Percentiles rank a stretch among this genome's conserved stretches.
These are phyloP conservation scores for Euphrasia arctica DNA, from an alignment of 305 asterid genomes.

Conservation along the genomic window DNA sequence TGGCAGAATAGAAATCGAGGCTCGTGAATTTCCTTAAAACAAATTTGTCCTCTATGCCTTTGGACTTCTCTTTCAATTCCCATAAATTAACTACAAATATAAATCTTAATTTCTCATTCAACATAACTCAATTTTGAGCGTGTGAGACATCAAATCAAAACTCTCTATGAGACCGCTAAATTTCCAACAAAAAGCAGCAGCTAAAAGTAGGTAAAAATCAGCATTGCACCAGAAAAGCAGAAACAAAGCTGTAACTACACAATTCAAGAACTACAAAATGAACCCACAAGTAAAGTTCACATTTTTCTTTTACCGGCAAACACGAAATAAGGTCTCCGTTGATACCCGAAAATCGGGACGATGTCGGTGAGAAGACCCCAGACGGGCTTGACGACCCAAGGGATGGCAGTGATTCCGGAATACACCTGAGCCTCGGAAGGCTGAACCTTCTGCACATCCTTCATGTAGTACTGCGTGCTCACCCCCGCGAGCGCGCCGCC, in stretches of 20 bases:
- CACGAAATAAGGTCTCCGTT: conserved; percentile 80
- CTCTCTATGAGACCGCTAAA: too few species aligned
- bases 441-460: conserved; percentile 94
- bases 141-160: too few species aligned
- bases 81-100: too few species aligned
- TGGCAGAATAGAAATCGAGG: too few species aligned
- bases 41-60: too few species aligned
- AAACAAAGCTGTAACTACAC: conserved; percentile 17
- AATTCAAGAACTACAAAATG: conserved; percentile 3
- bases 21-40: too few species aligned
- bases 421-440: conserved; percentile 97
- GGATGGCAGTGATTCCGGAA: conserved; percentile 72
- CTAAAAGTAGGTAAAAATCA: neutral
- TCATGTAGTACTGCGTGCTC: conserved; percentile 90
- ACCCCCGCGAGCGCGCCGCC: conserved; percentile 73
- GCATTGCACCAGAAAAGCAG: neutral
- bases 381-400: conserved; percentile 92
- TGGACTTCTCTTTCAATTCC: too few species aligned
- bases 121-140: too few species aligned
- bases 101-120: too few species aligned
- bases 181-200: too few species aligned
- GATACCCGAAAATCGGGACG: conserved; percentile 82
- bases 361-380: conserved; percentile 98
- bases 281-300: conserved; percentile 11
- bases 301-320: conserved; percentile 60